Evolutionary conservation across 2,329 filamentous ascomycete genomes (phyloP).

Genomic region (Mycogone perniciosa): DNA sequence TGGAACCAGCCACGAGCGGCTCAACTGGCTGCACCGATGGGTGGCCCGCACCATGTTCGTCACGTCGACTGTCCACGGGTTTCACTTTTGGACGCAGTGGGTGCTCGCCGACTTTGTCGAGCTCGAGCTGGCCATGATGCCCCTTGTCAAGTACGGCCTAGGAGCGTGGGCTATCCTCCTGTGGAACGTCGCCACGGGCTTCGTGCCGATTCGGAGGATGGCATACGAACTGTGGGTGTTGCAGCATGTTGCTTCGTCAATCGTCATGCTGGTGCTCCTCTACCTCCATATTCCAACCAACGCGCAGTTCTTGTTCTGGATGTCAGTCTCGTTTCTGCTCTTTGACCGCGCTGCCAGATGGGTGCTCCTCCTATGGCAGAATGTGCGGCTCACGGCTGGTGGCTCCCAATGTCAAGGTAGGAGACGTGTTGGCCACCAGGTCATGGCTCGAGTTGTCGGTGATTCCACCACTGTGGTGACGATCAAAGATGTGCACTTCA

Average conservation of each 20-base stretch:
- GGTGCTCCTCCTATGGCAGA: conserved; percentile 44
- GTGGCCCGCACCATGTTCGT: conserved; percentile 62
- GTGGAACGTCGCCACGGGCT: conserved; percentile 58
- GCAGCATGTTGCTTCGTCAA: conserved; percentile 59
- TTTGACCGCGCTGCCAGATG: conserved; percentile 55
- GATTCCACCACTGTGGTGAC: conserved; percentile 50
- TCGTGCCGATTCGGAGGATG: conserved; percentile 58
- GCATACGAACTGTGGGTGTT: conserved; percentile 64
- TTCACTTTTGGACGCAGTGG: conserved; percentile 63
- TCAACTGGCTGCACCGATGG: conserved; percentile 72
- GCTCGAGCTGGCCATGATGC: conserved; percentile 53
- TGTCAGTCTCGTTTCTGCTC: conserved; percentile 54
- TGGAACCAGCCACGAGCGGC: conserved; percentile 59
- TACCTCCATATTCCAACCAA: conserved; percentile 56
- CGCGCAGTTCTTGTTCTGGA: conserved; percentile 59
- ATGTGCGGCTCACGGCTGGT: conserved; percentile 38
- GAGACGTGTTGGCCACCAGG: conserved; percentile 46
- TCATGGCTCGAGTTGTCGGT: conserved; percentile 42
- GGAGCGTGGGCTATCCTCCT: conserved; percentile 59
- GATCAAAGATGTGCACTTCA: conserved; percentile 53
- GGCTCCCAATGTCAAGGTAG: conserved; percentile 40
- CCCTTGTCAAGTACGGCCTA: conserved; percentile 60
- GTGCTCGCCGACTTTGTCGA: conserved; percentile 51
- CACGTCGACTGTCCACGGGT: conserved; percentile 62
- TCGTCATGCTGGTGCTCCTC: conserved; percentile 56